Evolutionary conservation across 2,329 filamentous ascomycete species (phyloP), one percentile per base, ranked within the genome.

Genomic region (Aplosporella prunicola): DNA sequence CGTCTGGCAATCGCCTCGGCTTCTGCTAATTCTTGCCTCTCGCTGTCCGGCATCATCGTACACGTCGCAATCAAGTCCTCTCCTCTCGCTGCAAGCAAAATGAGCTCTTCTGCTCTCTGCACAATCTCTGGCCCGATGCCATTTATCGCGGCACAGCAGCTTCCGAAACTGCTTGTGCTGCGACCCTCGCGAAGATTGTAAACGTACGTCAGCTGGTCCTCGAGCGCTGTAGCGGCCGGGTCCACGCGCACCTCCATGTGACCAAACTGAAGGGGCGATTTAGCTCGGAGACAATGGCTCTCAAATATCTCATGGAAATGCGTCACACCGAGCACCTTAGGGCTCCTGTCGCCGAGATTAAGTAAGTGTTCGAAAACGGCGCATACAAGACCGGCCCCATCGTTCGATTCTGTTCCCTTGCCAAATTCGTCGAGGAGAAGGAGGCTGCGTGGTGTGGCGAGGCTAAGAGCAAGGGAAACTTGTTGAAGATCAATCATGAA

Each of bases 391-490:
- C 78, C 78, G 1, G 77, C 76, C 16, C 78, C 78, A 55, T 81
- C 76, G 41, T 66, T 68, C 9, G 72, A 69, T 42, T 78, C 73
- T 1, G 78, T 81, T 2, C 78, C 78, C 55, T 81, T 82, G 1
- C 78, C 78, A 50, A 98, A 96, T 52, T 98, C 91, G 50, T 98
- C 91, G 29, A 96, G 76, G n/a, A 98, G 67, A 1, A 98, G 57
- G 5, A 98, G 66, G 51, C 84, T 95, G 32, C 76, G 73, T 9
- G 72, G 66, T 0, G 87, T 94, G 4, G 81, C 78, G 36, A 85
- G 72, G 41, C 73, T 82, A 33, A 91, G 67, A 0, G 83, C 78
- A 39, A 91, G 73, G 0, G 82, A 79, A 9, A 91, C 77, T 52
- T 98, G 89, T 48, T 91, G 85, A 13, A 98, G 60, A 50, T 98